Percentiles rank a stretch among this genome's conserved stretches.
Evolutionary conservation across 495 filamentous ascomycete species (phyloP).

Genomic region (Aspergillus steynii): DNA sequence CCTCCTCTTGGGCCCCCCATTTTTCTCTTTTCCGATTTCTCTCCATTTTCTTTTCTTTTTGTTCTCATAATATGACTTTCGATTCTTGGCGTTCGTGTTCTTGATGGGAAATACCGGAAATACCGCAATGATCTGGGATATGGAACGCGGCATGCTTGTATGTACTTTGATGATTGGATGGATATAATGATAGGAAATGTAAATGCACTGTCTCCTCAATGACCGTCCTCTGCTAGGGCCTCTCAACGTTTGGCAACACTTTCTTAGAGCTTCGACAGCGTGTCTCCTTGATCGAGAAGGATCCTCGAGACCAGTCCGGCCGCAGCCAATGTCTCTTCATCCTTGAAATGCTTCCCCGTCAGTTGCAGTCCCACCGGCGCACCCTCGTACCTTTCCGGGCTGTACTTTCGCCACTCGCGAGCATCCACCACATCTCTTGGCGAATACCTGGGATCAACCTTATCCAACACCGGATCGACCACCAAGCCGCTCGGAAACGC

Average conservation of each 20-base stretch:
- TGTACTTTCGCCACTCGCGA: slow-evolving; percentile 42
- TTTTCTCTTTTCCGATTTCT: slow-evolving; percentile 12
- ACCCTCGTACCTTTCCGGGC: slow-evolving; percentile 34
- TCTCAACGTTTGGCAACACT: too few species aligned
- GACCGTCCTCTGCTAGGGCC: too few species aligned
- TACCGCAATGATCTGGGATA: background rate
- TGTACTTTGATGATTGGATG: slow-evolving; percentile 12
- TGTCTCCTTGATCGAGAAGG: slow-evolving; percentile 19
- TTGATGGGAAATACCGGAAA: background rate
- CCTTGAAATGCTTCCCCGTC: slow-evolving; percentile 45
- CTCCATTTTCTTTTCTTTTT: slow-evolving; percentile 9
- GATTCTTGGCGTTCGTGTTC: background rate
- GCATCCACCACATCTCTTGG: slow-evolving; percentile 36
- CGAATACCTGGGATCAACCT: slow-evolving; percentile 28
- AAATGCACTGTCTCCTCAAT: background rate
- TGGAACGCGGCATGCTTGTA: slow-evolving; percentile 1
- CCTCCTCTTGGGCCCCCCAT: slow-evolving; percentile 1
- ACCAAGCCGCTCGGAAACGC: slow-evolving; percentile 54
- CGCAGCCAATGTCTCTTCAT: slow-evolving; percentile 44
- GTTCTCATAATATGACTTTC: slow-evolving; percentile 14
- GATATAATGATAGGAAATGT: slow-evolving; percentile 13
- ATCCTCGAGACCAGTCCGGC: slow-evolving; percentile 32
- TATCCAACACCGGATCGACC: slow-evolving; percentile 43
- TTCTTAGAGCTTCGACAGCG: slow-evolving; percentile 15
- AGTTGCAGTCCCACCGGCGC: slow-evolving; percentile 56